Evolutionary conservation across 1,284 basidiomycete species (phyloP), one percentile per base, ranked within the genome.

Genomic region (Cutaneotrichosporon cutaneum): DNA sequence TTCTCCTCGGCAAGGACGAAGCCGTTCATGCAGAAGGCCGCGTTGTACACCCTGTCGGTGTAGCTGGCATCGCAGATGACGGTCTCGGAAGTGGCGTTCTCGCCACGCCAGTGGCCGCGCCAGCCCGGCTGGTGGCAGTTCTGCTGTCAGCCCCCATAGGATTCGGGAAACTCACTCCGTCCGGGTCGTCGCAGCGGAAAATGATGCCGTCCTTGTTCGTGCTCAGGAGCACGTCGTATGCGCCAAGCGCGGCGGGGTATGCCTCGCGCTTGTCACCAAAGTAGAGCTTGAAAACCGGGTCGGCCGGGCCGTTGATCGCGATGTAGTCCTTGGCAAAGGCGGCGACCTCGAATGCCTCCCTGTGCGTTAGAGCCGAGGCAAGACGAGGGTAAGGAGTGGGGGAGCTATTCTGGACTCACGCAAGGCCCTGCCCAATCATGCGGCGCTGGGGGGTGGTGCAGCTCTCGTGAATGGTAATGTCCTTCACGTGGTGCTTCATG

Each of bases 31-130:
- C 78, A 81, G 59, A 78, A 76, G 21, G 64, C 68, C 13, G 66
- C 60, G 61, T 73, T 72, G 64, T 56, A 75, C 18, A 66, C 55
- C 14, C 75, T 59, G 62, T 71, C 71, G 24, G 68, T 72, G 69
- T 76, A 77, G 2, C 71, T 73, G 13, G 66, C 58, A 50, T 72
- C 70, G 59, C 75, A 77, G 61, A 77, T 77, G 67, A 77, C 81
- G 2, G 81, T 82, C 68, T 82, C 81, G 10, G 62, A 48, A 3
- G 80, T 80, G 4, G 74, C 80, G 59, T 82, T 81, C 58, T 74
- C 68, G 21, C 80, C 81, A 50, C 81, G 69, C 77, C 78, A 81
- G 69, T 82, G 81, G 5, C 81, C 81, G 53, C 69, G 64, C 75
- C 75, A 81, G 1, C 74, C 78, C 27, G 66, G 58, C 24, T 73